Conservation (phyloP, 371 early-diverging fungal genomes). For the Parasitella parasitica region DNA sequence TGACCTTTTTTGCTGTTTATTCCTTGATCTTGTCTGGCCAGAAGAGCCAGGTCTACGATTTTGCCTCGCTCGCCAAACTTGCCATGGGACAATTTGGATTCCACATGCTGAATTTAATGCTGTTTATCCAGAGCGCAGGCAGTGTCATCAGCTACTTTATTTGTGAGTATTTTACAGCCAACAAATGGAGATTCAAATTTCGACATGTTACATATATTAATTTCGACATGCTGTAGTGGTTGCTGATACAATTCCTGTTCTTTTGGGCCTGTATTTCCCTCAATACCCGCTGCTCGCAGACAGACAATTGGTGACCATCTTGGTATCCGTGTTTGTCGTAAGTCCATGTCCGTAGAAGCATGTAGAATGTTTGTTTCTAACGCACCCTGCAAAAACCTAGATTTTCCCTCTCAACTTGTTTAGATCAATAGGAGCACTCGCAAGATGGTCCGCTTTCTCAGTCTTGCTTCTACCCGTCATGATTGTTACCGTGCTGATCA, state of each 20-base stretch:
- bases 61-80: constrained; percentile 48
- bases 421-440: constrained; percentile 58
- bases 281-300: constrained; percentile 27
- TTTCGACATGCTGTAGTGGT: constrained; percentile 34
- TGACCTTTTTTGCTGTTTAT: constrained; percentile 47
- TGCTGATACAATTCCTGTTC: constrained; percentile 59
- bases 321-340: constrained; percentile 45
- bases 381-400: constrained; percentile 15
- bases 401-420: constrained; percentile 55
- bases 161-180: constrained; percentile 24
- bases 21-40: constrained; percentile 52
- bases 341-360: constrained; percentile 1
- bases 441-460: constrained; percentile 51
- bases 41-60: constrained; percentile 43
- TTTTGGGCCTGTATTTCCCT: constrained; percentile 45
- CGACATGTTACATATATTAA: neutral
- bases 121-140: constrained; percentile 55
- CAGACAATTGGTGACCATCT: constrained; percentile 44
- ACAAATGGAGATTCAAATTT: neutral
- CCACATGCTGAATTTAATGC: constrained; percentile 47
- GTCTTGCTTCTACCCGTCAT: constrained; percentile 56
- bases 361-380: neutral
- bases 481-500: constrained; percentile 46
- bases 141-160: constrained; percentile 55
- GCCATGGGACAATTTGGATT: constrained; percentile 54